phyloP scores from a whole-genome alignment of 73 alveolate genomes.

The Loxodes magnus region DNA sequence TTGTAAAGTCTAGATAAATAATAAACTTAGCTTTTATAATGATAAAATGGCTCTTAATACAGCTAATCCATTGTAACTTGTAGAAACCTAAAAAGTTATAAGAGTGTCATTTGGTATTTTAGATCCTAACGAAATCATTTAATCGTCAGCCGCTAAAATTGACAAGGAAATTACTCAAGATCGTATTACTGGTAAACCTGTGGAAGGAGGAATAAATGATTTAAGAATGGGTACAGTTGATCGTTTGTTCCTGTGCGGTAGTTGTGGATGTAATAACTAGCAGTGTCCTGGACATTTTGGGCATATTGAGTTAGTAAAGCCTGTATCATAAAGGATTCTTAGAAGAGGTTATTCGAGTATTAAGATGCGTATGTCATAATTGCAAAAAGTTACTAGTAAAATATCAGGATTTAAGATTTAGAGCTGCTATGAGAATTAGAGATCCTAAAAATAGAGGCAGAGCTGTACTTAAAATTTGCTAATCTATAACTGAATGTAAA shows the following conservation, averaged over 20 bases:
- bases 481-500: slow-evolving; percentile 45
- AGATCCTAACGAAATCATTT: slow-evolving; percentile 46
- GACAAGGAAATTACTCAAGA: too few relatives aligned
- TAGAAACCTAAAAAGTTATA: slow-evolving; percentile 28
- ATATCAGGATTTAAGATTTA: slow-evolving; percentile 26
- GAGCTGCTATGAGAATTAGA: slow-evolving; percentile 39
- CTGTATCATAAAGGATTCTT: slow-evolving; percentile 84
- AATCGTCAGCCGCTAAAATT: slow-evolving; percentile 42
- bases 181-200: slow-evolving; percentile 78
- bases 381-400: slow-evolving; percentile 25
- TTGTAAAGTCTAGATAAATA: too few relatives aligned
- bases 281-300: slow-evolving; percentile 97
- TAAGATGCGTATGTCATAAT: slow-evolving; percentile 45
- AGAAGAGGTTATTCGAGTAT: slow-evolving; percentile 51
- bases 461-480: slow-evolving; percentile 45
- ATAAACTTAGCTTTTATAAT: too few relatives aligned
- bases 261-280: slow-evolving; percentile 65
- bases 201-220: slow-evolving; percentile 67
- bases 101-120: slow-evolving; percentile 64
- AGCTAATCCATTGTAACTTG: too few relatives aligned
- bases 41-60: too few relatives aligned
- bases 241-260: slow-evolving; percentile 47
- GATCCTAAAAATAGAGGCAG: slow-evolving; percentile 55
- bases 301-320: slow-evolving; percentile 67
- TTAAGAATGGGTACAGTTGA: slow-evolving; percentile 88